Evolutionary conservation across 805 yeast genomes (phyloP), one percentile per base, ranked within the genome.

Genomic region (Pichia insulana): DNA sequence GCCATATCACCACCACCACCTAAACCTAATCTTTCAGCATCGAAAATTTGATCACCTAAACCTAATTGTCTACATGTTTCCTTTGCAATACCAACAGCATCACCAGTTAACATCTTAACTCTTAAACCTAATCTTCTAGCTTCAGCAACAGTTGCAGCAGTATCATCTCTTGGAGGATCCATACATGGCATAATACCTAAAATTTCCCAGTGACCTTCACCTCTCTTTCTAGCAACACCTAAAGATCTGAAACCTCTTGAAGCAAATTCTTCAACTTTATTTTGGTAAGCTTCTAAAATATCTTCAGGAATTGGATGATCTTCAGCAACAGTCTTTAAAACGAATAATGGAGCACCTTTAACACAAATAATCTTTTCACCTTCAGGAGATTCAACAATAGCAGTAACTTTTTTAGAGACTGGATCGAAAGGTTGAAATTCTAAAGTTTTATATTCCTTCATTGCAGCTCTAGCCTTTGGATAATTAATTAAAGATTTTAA

Each of bases 131-230:
- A 78, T 56, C 71, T 62, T 73, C 83, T 80, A 58, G 96, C 96
- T 73, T 88, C 96, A 68, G 74, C 68, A 65, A 88, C 92, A 65
- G 96, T 88, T 63, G 80, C 79, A 61, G 94, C 95, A 74, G 96
- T 88, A 70, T 88, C 96, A 72, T 88, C 95, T 80, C 96, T 84
- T 72, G 96, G 96, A 63, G 96, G 96, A 72, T 88, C 96, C 89
- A 85, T 83, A 74, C 95, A 87, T 69, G 96, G 96, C 96, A 88
- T 87, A 68, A 88, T 89, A 68, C 96, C 96, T 63, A 88, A 74
- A 58, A 88, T 87, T 73, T 88, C 96, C 96, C 96, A 88, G 80
- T 85, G 94, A 61, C 94, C 94, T 71, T 86, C 95, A 71, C 94
- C 96, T 76, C 95, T 81, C 86, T 86, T 86, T 79, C 96, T 85